A percentile compares a stretch with the other conserved stretches of the same genome.
Evolutionary conservation across 73 alveolate species (phyloP).

Genomic region (Paramecium primaurelia): DNA sequence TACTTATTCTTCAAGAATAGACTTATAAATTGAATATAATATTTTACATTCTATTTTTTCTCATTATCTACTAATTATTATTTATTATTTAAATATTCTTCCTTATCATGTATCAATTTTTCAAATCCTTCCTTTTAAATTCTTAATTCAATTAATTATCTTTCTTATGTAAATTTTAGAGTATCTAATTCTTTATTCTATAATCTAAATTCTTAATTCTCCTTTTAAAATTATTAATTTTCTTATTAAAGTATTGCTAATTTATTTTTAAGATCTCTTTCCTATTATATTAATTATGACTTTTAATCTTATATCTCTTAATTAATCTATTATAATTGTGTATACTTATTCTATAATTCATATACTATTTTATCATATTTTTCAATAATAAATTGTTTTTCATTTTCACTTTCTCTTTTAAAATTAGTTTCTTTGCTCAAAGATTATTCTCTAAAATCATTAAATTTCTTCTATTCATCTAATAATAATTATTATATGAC

Average conservation of each 20-base stretch:
- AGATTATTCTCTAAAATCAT: slow-evolving; percentile 53
- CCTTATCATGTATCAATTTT: slow-evolving; percentile 38
- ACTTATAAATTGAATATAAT: neutral
- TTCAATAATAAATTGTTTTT: slow-evolving; percentile 38
- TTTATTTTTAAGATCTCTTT: slow-evolving; percentile 45
- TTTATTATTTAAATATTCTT: slow-evolving; percentile 14
- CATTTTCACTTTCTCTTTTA: slow-evolving; percentile 42
- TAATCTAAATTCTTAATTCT: slow-evolving; percentile 11
- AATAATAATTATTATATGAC: neutral
- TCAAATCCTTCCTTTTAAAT: slow-evolving; percentile 60
- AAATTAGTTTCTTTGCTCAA: slow-evolving; percentile 48
- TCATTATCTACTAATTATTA: slow-evolving; percentile 47
- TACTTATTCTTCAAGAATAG: slow-evolving; percentile 49
- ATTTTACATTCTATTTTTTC: neutral
- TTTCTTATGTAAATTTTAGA: slow-evolving; percentile 52
- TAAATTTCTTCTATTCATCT: slow-evolving; percentile 40
- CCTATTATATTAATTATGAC: neutral
- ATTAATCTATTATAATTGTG: neutral
- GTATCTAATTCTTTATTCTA: slow-evolving; percentile 43
- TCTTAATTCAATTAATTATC: slow-evolving; percentile 48
- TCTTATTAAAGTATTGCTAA: neutral
- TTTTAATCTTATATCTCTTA: slow-evolving; percentile 7
- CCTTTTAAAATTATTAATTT: neutral
- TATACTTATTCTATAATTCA: slow-evolving; percentile 38
- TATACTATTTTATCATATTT: slow-evolving; percentile 32